These are phyloP conservation scores for Cyberlindnera maclurae DNA, from an alignment of 805 yeast species.

Conservation along the genomic window DNA sequence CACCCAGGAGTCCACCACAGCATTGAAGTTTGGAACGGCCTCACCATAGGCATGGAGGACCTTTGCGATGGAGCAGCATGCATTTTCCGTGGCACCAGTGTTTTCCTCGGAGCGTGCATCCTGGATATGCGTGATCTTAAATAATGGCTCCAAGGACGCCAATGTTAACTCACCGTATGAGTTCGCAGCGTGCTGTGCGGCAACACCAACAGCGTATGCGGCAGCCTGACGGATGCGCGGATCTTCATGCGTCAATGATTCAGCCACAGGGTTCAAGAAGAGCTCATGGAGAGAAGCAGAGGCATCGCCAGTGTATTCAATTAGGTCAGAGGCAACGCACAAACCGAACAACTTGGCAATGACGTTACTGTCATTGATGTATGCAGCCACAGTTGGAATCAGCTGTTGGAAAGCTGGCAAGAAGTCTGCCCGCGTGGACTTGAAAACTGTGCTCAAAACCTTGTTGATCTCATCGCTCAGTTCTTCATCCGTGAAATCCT, in stretches of 20 bases:
- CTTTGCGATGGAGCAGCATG: conserved; percentile 77
- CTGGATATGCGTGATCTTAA: conserved; percentile 65
- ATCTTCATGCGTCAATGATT: conserved; percentile 55
- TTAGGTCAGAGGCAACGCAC: conserved; percentile 70
- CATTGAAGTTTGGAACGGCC: conserved; percentile 52
- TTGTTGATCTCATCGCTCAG: conserved; percentile 79
- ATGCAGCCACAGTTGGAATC: conserved; percentile 54
- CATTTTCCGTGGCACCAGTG: conserved; percentile 80
- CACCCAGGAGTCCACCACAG: conserved; percentile 70
- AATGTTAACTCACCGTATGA: conserved; percentile 55
- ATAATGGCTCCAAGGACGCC: conserved; percentile 66
- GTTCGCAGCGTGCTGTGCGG: conserved; percentile 75
- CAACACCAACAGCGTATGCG: conserved; percentile 74
- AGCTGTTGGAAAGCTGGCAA: conserved; percentile 57
- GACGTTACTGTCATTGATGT: conserved; percentile 59
- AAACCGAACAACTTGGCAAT: conserved; percentile 71
- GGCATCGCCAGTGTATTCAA: conserved; percentile 71
- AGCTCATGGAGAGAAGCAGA: conserved; percentile 58
- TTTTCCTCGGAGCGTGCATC: conserved; percentile 85
- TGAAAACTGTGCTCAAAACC: conserved; percentile 64
- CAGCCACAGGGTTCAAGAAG: conserved; percentile 59
- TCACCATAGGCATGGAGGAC: conserved; percentile 61
- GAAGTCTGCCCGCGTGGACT: conserved; percentile 48
- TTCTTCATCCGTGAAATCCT: conserved; percentile 84
- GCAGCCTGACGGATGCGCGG: conserved; percentile 84